Evolutionary conservation across 1,284 basidiomycete species (phyloP).

Genomic region (Rhodotorula sp.): DNA sequence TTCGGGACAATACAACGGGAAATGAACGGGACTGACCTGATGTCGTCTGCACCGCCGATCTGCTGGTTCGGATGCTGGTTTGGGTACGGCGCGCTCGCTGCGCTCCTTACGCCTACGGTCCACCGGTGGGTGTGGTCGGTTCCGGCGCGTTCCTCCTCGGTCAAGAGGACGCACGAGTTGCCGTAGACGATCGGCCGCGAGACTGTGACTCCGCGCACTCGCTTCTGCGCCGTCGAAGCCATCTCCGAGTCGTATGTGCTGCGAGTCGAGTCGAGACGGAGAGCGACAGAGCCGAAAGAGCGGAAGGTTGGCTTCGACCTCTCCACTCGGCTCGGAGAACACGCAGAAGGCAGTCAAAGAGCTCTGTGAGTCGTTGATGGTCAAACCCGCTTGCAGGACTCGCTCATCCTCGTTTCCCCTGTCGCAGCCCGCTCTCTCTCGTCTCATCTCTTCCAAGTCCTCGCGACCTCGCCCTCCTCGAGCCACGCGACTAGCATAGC

Average conservation of each 20-base stretch:
- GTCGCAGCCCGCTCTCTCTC: too few relatives aligned
- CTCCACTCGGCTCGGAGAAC: neutral
- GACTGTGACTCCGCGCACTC: conserved; percentile 67
- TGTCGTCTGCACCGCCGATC: conserved; percentile 53
- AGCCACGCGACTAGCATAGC: too few relatives aligned
- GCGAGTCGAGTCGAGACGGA: neutral
- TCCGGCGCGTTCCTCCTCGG: conserved; percentile 64
- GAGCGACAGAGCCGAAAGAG: neutral
- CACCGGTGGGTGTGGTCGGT: conserved; percentile 91
- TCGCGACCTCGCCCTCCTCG: too few relatives aligned
- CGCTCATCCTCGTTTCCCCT: too few relatives aligned
- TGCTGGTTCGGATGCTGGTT: conserved; percentile 58
- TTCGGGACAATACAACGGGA: too few relatives aligned
- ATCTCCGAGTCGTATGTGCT: neutral
- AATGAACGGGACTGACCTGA: conserved; percentile 44
- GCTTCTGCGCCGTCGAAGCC: conserved; percentile 12
- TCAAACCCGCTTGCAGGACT: too few relatives aligned
- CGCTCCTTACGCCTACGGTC: conserved; percentile 86
- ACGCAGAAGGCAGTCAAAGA: neutral
- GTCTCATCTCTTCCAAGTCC: too few relatives aligned
- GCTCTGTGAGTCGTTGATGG: neutral
- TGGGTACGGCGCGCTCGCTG: conserved; percentile 53
- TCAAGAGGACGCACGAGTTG: conserved; percentile 84
- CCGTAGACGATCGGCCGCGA: conserved; percentile 93
- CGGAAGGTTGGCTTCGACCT: neutral